Base-by-base conservation (phyloP, 805 yeast species). In the Starmerella davenportii region DNA sequence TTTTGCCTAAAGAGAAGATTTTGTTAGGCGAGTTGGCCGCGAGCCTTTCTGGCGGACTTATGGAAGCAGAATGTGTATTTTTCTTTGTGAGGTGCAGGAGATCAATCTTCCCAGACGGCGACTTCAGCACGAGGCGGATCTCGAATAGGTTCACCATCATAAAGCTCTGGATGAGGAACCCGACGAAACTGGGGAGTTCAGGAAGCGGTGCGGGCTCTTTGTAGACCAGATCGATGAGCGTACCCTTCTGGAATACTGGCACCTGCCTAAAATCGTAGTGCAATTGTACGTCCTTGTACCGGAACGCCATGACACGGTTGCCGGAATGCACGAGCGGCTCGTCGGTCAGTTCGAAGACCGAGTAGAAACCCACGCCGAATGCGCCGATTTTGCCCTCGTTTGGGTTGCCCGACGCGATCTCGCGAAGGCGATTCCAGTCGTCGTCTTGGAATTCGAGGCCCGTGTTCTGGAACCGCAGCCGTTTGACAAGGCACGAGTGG, bases 311-410 rank as follows among this genome's bases (percentile, higher is more conserved):
- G 28, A 57, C 54, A 7, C 51, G 42, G 15, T 41, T 34, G 3
- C 65, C 65, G 2, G 64, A 60, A 27, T 59, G 82, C 20, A 79
- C 70, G 50, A 75, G 55, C 3, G 92, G 87, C 51, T 77, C 82
- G 50, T 79, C 84, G 44, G 79, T 77, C 71, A 79, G 72, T 51
- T 79, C 87, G 30, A 78, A 85, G 31, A 79, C 71, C 2, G 78
- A 69, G 55, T 79, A 79, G 52, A 75, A 78, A 1, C 65, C 65
- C 5, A 61, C 65, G 4, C 65, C 65, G 43, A 61, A 61, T 2
- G 65, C 65, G 11, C 65, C 65, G 24, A 61, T 61, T 37, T 61
- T 61, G 14, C 60, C 41, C 39, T 61, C 65, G 35, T 61, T 61
- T 5, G 65, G 65, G 44, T 61, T 61, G 2, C 65, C 65, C 34